These are phyloP conservation scores for Capsicum pubescens DNA, from an alignment of 257 asterid genomes.

Conservation along the genomic window DNA sequence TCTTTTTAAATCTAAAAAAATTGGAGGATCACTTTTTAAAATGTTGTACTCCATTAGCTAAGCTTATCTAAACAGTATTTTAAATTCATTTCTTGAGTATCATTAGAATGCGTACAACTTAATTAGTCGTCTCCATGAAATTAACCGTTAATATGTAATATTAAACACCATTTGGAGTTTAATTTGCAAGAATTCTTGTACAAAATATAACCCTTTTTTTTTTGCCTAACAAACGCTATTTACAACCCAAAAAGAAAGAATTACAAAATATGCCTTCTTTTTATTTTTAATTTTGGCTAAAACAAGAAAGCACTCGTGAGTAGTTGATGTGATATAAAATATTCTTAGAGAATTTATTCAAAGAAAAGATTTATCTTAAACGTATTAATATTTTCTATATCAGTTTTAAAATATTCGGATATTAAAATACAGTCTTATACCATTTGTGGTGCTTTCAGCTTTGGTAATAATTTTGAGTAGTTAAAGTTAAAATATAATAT, in stretches of 20 bases:
- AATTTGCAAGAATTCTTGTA: background rate
- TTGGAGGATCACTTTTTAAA: background rate
- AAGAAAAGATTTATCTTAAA: background rate
- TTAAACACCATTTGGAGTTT: background rate
- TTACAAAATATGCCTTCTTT: too few relatives aligned
- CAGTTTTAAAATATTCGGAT: background rate
- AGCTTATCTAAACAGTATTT: background rate
- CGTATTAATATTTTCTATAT: background rate
- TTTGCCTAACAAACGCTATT: background rate
- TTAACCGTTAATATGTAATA: background rate
- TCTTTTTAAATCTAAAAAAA: background rate
- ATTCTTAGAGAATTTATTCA: background rate
- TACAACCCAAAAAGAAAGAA: too few relatives aligned
- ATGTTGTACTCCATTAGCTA: background rate
- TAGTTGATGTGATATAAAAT: background rate
- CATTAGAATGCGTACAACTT: background rate
- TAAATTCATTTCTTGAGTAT: background rate
- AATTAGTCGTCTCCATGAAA: background rate
- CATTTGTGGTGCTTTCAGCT: background rate
- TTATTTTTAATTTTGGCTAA: background rate
- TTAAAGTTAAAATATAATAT: background rate
- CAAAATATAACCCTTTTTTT: background rate
- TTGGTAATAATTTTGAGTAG: background rate
- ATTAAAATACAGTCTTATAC: background rate
- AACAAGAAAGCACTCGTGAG: background rate